A percentile compares a stretch with the other conserved stretches of the same genome.
These are phyloP conservation scores for Yarrowia yakushimensis DNA, from an alignment of 805 yeast species.

Conservation along the genomic window DNA sequence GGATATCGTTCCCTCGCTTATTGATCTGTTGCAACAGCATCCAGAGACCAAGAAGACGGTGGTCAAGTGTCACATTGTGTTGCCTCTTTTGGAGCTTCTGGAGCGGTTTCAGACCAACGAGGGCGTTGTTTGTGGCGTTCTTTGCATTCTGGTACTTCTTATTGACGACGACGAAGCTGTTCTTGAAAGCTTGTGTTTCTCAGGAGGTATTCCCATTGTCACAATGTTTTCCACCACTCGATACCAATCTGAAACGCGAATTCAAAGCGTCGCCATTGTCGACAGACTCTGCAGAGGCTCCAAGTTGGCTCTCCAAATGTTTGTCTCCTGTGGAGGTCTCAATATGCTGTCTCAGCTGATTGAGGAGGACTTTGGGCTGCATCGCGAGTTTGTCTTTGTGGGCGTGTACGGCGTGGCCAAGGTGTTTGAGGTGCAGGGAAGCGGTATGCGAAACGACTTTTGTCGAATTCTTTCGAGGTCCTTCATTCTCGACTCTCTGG, in stretches of 20 bases:
- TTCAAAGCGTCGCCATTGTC: conserved; percentile 30
- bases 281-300: conserved; percentile 32
- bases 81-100: conserved; percentile 31
- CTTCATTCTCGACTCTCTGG: conserved; percentile 43
- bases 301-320: conserved; percentile 44
- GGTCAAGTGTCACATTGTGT: conserved; percentile 30
- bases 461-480: conserved; percentile 47
- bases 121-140: background rate
- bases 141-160: background rate
- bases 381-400: conserved; percentile 44
- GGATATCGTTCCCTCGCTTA: background rate
- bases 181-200: conserved; percentile 30
- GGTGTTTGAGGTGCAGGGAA: conserved; percentile 41
- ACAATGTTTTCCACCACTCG: conserved; percentile 28
- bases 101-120: conserved; percentile 26
- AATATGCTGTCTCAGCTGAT: conserved; percentile 45
- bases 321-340: conserved; percentile 49
- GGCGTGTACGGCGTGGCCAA: conserved; percentile 45
- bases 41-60: conserved; percentile 29
- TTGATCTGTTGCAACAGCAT: background rate
- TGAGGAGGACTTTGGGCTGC: conserved; percentile 45
- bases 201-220: conserved; percentile 34
- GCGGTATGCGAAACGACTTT: conserved; percentile 42
- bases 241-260: conserved; percentile 27
- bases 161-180: conserved; percentile 24